phyloP scores from a whole-genome alignment of 1,284 basidiomycete genomes.

The Irpex sp. region DNA sequence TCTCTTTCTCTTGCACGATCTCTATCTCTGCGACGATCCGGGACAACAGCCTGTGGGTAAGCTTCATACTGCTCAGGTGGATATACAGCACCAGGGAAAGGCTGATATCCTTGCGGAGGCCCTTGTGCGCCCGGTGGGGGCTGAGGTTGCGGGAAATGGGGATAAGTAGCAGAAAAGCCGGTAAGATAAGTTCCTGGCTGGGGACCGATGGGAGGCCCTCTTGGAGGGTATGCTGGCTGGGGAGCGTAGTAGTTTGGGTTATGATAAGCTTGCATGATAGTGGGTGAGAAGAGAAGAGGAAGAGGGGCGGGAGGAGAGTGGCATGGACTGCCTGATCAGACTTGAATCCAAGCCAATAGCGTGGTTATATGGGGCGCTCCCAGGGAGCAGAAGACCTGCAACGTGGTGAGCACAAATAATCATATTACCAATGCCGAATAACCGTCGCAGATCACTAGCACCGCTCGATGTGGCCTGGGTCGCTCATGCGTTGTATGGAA shows the following conservation, averaged over 20 bases:
- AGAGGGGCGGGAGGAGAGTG: not conserved
- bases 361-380: constrained; percentile 8
- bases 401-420: constrained; percentile 9
- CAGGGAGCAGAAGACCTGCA: constrained; percentile 15
- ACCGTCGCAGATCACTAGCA: not conserved
- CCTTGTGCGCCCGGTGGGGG: constrained; percentile 11
- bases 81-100: constrained; percentile 10
- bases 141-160: constrained; percentile 18
- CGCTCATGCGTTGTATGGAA: not conserved
- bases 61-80: constrained; percentile 5
- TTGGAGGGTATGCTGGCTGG: not conserved
- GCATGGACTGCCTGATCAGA: constrained; percentile 3
- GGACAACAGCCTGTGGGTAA: not conserved
- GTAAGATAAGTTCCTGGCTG: not conserved
- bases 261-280: constrained; percentile 24
- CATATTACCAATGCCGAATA: not conserved
- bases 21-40: constrained; percentile 9
- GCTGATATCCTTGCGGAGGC: constrained; percentile 8
- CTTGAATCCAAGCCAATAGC: not conserved
- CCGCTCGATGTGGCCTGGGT: not conserved
- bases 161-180: not conserved
- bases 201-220: not conserved
- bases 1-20: constrained; percentile 13
- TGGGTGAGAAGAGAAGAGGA: constrained; percentile 1
- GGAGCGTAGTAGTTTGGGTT: constrained; percentile 11